These are phyloP conservation scores for Knufia petricola DNA, from an alignment of 2,329 filamentous ascomycete genomes.

Conservation along the genomic window DNA sequence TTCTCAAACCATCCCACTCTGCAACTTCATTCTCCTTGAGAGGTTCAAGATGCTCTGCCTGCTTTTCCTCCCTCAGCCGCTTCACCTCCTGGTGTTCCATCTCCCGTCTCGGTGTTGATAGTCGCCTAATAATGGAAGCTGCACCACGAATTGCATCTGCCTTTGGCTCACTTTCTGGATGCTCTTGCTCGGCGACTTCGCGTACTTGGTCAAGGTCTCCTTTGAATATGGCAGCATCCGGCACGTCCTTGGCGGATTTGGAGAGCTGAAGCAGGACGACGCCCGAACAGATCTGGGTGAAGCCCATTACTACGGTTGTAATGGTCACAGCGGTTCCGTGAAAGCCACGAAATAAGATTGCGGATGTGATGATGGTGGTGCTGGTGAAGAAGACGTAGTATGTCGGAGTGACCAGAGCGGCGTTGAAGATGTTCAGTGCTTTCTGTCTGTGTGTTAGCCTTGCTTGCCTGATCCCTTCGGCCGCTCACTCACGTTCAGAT, in stretches of 20 bases:
- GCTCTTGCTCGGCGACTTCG: constrained; percentile 87
- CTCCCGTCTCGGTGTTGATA: constrained; percentile 65
- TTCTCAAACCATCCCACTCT: constrained; percentile 85
- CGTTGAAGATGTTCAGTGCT: constrained; percentile 95
- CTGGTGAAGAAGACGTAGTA: constrained; percentile 99
- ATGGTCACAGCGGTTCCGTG: constrained; percentile 75
- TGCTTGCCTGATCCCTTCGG: not conserved
- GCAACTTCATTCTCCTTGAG: constrained; percentile 70
- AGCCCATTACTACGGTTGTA: constrained; percentile 82
- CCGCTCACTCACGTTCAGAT: constrained; percentile 69
- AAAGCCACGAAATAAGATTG: constrained; percentile 87
- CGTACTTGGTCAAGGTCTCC: constrained; percentile 92
- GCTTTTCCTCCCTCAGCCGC: constrained; percentile 68
- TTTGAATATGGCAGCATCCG: constrained; percentile 81
- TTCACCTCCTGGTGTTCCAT: constrained; percentile 72
- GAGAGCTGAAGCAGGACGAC: constrained; percentile 92
- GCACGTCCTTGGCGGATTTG: constrained; percentile 95
- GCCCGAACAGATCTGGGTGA: constrained; percentile 85
- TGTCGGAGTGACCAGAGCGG: constrained; percentile 89
- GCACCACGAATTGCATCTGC: constrained; percentile 90
- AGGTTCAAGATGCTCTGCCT: constrained; percentile 59
- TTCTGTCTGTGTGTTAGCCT: constrained; percentile 46
- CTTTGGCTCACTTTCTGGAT: constrained; percentile 92
- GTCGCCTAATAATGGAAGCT: constrained; percentile 73
- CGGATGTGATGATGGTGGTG: constrained; percentile 86